Base-by-base conservation (phyloP, 2,329 filamentous ascomycete species). In the Camillea tinctor region DNA sequence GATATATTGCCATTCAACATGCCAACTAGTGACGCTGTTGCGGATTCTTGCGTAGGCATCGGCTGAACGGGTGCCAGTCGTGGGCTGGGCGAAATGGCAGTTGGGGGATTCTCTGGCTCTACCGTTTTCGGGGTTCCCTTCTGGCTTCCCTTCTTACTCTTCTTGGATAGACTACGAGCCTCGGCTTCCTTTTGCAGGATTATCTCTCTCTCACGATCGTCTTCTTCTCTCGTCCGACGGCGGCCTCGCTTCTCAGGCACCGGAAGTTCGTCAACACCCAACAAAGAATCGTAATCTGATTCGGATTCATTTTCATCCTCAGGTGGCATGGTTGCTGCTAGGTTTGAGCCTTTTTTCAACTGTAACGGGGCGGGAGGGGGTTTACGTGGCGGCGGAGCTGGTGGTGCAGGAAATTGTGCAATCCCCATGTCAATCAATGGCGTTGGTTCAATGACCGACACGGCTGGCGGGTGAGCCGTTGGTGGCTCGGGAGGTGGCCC, bases 341-440 rank as follows among this genome's bases (percentile, higher is more conserved):
- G 70, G 9, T 72, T 70, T n/a, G 71, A 71, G 19, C 74, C 68
- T 52, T 79, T 78, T 50, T 81, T 82, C 22, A 98, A 81, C 70
- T 93, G 88, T 57, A 98, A 76, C 1, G 94, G 93, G 13, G 92
- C 91, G 52, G 94, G 94, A 2, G 93, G 93, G 5, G 89, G 86
- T 74, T 96, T 97, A 61, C 93, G 85, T 54, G 85, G 84, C 15
- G 89, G 87, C 1, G 87, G 83, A 1, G 84, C 81, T 9, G 83
- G 79, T 4, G 78, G 77, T 8, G 80, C 76, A 17, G 83, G 80
- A 60, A 87, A 87, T 61, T 81, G 80, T 9, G 76, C 72, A 4
- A 81, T 69, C 2, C 77, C 78, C 24, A 81, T 78, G 36, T 82
- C 78, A 15, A 77, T 66, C 44, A 75, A 72, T 1, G 80, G 77